Evolutionary conservation across 1,284 basidiomycete genomes (phyloP).

Genomic region (Leccinum fallax): DNA sequence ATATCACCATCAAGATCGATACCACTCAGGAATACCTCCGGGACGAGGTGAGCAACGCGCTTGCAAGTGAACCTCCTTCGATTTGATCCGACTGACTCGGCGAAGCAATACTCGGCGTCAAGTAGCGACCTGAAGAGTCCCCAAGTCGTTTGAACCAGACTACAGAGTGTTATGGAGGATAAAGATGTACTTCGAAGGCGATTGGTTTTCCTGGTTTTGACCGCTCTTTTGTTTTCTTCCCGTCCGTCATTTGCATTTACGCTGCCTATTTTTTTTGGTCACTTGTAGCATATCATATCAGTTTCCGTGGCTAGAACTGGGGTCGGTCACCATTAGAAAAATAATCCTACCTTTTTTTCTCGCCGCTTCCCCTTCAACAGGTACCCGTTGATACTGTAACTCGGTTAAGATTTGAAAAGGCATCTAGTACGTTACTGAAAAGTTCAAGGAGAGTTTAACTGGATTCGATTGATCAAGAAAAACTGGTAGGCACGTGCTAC

Average conservation of each 20-base stretch:
- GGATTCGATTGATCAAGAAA: neutral
- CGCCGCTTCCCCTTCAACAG: neutral
- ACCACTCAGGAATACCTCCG: constrained; percentile 35
- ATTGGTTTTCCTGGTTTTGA: constrained; percentile 3
- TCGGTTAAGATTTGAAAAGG: neutral
- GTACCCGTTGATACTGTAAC: neutral
- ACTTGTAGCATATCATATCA: constrained; percentile 19
- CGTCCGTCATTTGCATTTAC: constrained; percentile 6
- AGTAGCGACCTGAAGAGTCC: constrained; percentile 22
- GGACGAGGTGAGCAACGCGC: constrained; percentile 29
- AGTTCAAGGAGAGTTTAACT: neutral
- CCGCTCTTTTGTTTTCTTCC: constrained; percentile 7
- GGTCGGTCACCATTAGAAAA: constrained; percentile 12
- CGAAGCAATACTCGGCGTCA: constrained; percentile 24
- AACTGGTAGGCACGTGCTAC: neutral
- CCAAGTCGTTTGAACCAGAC: constrained; percentile 18
- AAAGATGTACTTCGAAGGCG: constrained; percentile 7
- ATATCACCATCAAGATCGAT: constrained; percentile 38
- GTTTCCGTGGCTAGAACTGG: constrained; percentile 17
- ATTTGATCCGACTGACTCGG: constrained; percentile 2
- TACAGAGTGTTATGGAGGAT: neutral
- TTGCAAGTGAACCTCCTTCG: neutral
- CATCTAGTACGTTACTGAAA: neutral
- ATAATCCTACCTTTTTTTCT: constrained; percentile 6
- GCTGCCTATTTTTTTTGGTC: constrained; percentile 8